Evolutionary conservation across 2,329 filamentous ascomycete species (phyloP).

Genomic region (Arthrobotrys musiformis): DNA sequence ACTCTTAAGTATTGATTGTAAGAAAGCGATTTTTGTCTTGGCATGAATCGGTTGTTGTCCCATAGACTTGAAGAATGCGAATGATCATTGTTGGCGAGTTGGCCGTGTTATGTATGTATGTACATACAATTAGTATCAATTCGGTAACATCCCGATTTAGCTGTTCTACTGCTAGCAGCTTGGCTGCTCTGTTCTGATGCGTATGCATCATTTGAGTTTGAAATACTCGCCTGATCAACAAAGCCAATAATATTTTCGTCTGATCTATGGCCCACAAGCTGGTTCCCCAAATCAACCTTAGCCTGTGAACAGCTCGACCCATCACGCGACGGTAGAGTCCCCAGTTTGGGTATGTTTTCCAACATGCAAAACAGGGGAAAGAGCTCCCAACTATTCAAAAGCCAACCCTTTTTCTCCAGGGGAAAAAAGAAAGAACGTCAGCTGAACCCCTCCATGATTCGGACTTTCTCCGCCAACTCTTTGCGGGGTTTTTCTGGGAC

Average conservation of each 20-base stretch:
- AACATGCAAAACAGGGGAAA: slow-evolving; percentile 11
- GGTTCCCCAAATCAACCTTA: too few relatives aligned
- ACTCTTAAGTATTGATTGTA: too few relatives aligned
- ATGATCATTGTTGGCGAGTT: too few relatives aligned
- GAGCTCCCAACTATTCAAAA: neutral
- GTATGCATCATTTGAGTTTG: neutral
- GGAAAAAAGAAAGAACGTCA: neutral
- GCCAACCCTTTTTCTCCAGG: neutral
- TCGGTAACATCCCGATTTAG: neutral
- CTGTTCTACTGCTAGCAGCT: too few relatives aligned
- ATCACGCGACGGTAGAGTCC: neutral
- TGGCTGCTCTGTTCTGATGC: too few relatives aligned
- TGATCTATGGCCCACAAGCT: neutral
- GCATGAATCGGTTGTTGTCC: too few relatives aligned
- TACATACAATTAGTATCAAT: neutral
- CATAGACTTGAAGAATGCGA: too few relatives aligned
- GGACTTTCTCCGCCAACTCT: slow-evolving; percentile 30
- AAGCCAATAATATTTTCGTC: slow-evolving; percentile 1
- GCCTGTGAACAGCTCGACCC: neutral
- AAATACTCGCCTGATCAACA: neutral
- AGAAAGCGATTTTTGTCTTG: too few relatives aligned
- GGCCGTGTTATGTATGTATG: neutral
- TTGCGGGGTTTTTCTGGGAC: slow-evolving; percentile 20
- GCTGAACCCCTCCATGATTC: slow-evolving; percentile 10
- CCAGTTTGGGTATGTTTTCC: neutral